Conservation (phyloP, 2,329 filamentous ascomycete species). For the Catunica adiposa region DNA sequence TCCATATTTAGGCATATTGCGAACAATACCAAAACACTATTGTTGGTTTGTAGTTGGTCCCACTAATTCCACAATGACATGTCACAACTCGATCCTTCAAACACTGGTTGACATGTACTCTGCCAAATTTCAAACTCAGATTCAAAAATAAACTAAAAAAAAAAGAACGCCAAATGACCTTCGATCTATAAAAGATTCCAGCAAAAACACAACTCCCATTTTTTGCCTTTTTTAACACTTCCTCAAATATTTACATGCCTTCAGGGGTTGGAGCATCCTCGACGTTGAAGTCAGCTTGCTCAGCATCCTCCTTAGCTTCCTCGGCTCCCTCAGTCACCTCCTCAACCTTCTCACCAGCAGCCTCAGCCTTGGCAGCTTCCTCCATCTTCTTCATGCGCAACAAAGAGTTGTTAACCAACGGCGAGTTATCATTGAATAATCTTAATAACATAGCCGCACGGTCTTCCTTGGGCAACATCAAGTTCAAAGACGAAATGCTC, state of each 20-base stretch:
- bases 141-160: neutral
- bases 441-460: conserved; percentile 79
- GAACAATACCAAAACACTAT: neutral
- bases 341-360: conserved; percentile 15
- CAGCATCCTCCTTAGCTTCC: conserved; percentile 16
- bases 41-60: neutral
- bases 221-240: too few species aligned
- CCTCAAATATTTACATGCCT: conserved; percentile 10
- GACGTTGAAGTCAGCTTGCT: conserved; percentile 19
- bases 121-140: neutral
- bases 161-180: neutral
- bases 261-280: conserved; percentile 26
- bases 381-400: conserved; percentile 30
- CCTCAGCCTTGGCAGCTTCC: conserved; percentile 18
- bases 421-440: conserved; percentile 77
- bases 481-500: conserved; percentile 76
- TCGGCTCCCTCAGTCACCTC: conserved; percentile 16
- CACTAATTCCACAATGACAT: neutral
- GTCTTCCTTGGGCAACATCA: conserved; percentile 98
- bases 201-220: too few species aligned
- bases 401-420: conserved; percentile 55
- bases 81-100: neutral
- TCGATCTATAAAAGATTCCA: neutral
- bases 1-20: too few species aligned
- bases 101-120: neutral